Conservation (phyloP, 2,329 filamentous ascomycete species). For the Cephalotrichum gorgonifer region DNA sequence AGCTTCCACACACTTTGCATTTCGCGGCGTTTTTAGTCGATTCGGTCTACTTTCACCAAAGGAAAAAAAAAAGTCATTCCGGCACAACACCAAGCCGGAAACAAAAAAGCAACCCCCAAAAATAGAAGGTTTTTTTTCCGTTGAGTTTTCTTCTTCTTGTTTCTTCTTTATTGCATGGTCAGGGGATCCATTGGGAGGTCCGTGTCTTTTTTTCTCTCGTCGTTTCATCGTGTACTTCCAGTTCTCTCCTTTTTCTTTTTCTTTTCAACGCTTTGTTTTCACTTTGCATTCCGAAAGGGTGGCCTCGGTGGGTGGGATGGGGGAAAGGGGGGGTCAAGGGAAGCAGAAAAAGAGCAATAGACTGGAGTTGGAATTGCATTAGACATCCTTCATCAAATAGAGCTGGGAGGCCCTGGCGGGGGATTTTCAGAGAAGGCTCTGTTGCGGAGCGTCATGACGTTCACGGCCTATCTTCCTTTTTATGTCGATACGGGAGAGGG, state of each 20-base stretch:
- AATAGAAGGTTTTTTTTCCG: conserved; percentile 15
- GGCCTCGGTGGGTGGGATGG: conserved; percentile 8
- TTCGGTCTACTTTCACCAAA: neutral
- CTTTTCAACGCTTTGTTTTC: conserved; percentile 9
- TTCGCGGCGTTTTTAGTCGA: conserved; percentile 9
- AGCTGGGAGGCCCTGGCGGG: conserved; percentile 4
- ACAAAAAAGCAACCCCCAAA: neutral
- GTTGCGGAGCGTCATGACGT: conserved; percentile 6
- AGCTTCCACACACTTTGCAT: conserved; percentile 2
- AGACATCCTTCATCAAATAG: conserved; percentile 11
- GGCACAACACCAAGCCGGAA: neutral
- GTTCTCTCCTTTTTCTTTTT: conserved; percentile 8
- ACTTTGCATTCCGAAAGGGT: conserved; percentile 12
- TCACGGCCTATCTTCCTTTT: conserved; percentile 5
- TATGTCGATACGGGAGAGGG: neutral
- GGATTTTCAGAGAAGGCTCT: conserved; percentile 1
- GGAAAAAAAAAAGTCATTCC: neutral
- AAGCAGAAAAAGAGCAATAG: conserved; percentile 7
- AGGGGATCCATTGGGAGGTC: neutral
- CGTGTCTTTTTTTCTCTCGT: conserved; percentile 5
- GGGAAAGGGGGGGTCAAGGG: neutral
- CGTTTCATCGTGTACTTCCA: conserved; percentile 6
- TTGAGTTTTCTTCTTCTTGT: no score
- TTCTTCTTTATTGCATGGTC: neutral
- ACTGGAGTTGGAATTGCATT: conserved; percentile 19